Evolutionary conservation across 352 stramenopile species (phyloP).

Genomic region (Phytophthora multivora): DNA sequence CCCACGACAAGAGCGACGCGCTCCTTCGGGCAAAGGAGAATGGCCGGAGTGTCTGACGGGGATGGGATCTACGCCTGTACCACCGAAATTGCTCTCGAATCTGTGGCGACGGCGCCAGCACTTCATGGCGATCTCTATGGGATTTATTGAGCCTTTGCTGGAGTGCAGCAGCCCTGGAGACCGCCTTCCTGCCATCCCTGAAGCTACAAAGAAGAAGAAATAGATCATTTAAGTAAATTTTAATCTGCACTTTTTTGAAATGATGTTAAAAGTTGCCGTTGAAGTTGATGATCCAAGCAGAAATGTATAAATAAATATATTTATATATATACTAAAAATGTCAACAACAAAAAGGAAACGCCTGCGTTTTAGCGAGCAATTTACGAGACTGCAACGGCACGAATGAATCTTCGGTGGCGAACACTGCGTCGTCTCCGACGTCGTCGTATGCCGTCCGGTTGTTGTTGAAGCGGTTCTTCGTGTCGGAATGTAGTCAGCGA

Average conservation of each 20-base stretch:
- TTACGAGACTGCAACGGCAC: conserved; percentile 9
- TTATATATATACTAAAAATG: too few relatives aligned
- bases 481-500: conserved; percentile 28
- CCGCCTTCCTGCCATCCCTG: conserved; percentile 19
- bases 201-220: conserved; percentile 8
- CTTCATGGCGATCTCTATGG: conserved; percentile 57
- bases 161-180: conserved; percentile 28
- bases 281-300: conserved; percentile 2
- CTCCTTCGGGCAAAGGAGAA: conserved; percentile 35
- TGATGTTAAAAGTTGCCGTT: neutral
- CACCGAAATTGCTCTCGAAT: conserved; percentile 35
- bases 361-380: neutral
- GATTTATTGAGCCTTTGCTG: conserved; percentile 42
- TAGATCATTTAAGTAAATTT: neutral
- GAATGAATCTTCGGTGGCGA: conserved; percentile 8
- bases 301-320: neutral
- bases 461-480: conserved; percentile 9
- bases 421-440: neutral
- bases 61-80: conserved; percentile 44
- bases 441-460: conserved; percentile 1
- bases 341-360: too few relatives aligned
- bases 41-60: conserved; percentile 58
- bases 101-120: conserved; percentile 48
- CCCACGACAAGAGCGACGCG: conserved; percentile 35
- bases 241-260: neutral